Evolutionary conservation across 2,329 filamentous ascomycete species (phyloP).

Genomic region (Pestalotiopsis sp.): DNA sequence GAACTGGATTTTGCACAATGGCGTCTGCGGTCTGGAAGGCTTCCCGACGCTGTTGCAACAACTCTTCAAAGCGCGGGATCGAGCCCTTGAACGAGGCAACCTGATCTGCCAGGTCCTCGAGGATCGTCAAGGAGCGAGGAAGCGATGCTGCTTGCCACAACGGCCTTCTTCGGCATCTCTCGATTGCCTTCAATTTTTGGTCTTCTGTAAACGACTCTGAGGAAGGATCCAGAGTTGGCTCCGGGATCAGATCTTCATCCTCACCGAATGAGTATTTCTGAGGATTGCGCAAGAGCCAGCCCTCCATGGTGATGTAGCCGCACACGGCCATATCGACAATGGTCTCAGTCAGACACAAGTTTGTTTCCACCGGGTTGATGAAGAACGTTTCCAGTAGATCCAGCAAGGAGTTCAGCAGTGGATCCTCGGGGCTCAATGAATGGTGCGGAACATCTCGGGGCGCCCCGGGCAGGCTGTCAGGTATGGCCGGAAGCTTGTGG

Average conservation of each 20-base stretch:
- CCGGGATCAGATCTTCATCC: slow-evolving; percentile 33
- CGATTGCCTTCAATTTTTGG: slow-evolving; percentile 49
- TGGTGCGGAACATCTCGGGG: slow-evolving; percentile 64
- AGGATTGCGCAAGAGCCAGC: slow-evolving; percentile 83
- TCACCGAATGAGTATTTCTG: slow-evolving; percentile 62
- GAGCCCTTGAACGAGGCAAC: slow-evolving; percentile 63
- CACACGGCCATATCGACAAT: slow-evolving; percentile 83
- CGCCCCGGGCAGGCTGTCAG: slow-evolving; percentile 60
- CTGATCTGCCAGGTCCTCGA: slow-evolving; percentile 65
- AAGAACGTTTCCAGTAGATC: slow-evolving; percentile 81
- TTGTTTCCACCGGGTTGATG: slow-evolving; percentile 87
- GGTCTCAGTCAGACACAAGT: slow-evolving; percentile 83
- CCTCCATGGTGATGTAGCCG: slow-evolving; percentile 81
- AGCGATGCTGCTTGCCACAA: slow-evolving; percentile 53
- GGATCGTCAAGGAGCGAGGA: slow-evolving; percentile 56
- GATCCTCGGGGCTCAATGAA: slow-evolving; percentile 64
- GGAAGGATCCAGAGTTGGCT: slow-evolving; percentile 20
- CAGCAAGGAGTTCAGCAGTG: slow-evolving; percentile 65
- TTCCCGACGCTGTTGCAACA: slow-evolving; percentile 67
- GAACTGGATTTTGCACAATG: slow-evolving; percentile 40
- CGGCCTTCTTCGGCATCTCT: slow-evolving; percentile 55
- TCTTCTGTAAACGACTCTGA: slow-evolving; percentile 36
- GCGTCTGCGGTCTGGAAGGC: slow-evolving; percentile 64
- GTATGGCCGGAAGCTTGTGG: slow-evolving; percentile 56
- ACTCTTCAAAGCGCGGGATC: slow-evolving; percentile 72